Base-by-base conservation (phyloP, 371 early-diverging fungal species). In the Fennellomyces sp. region DNA sequence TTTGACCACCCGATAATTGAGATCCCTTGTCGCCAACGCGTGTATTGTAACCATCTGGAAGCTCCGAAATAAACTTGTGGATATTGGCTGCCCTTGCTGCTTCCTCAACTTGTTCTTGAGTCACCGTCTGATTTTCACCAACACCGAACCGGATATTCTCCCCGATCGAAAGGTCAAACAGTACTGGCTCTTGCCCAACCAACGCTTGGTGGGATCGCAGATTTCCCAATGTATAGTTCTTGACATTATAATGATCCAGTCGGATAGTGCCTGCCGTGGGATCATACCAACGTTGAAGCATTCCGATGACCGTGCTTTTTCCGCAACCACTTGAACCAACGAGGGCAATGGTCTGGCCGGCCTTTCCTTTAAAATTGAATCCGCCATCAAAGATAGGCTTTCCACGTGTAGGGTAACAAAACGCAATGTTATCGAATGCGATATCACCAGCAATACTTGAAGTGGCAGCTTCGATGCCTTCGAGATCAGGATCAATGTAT, bases 211-310 rank as follows among this genome's bases (percentile, higher is more conserved):
- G 80, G 10, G 80, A 59, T 42, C 95, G 87, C n/a, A 93, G 70
- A 35, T 85, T 78, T 19, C 74, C 68, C 31, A 91, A 68, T 33
- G 81, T 66, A 62, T 88, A 82, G 26, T 81, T 76, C 48, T 76
- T 70, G 57, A 93, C 83, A 63, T 93, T 85, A 30, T 73, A 58
- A 25, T 83, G 84, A 64, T 95, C 92, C 8, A 92, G 58, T 0
- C 64, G 67, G 23, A 92, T 81, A 1, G 67, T 52, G 17, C 94
- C 94, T 5, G 69, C 59, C 13, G 52, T 42, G 11, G 82, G 85
- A 67, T 97, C 94, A 66, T 95, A 97, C 75, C 91, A 91, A 1
- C 97, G 88, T 76, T 92, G 88, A 17, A 96, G 63, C 65, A 95
- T 82, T 53, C 85, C 88, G 64, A 95, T 84, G 12, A 86, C 80